Evolutionary conservation across 2,329 filamentous ascomycete genomes (phyloP).

Genomic region (Lachnellula hyalina): DNA sequence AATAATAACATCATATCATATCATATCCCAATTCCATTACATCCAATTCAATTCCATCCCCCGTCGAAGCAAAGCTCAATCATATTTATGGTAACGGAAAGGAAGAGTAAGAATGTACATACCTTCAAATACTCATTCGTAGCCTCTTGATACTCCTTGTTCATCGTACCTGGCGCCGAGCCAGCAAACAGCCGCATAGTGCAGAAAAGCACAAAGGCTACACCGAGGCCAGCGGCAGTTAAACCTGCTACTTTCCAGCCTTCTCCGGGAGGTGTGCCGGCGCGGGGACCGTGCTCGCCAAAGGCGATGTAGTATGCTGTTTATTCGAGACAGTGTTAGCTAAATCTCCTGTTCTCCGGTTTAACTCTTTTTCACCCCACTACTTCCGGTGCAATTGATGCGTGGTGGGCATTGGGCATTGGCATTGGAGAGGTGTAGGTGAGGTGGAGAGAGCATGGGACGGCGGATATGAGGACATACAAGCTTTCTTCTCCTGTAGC

Average conservation of each 20-base stretch:
- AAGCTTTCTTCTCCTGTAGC: conserved; percentile 96
- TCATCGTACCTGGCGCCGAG: conserved; percentile 79
- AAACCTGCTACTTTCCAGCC: conserved; percentile 71
- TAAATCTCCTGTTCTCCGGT: neutral
- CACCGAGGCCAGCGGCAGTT: conserved; percentile 61
- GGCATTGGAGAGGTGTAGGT: neutral
- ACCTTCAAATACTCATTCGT: conserved; percentile 93
- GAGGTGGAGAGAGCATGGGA: neutral
- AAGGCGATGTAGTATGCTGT: conserved; percentile 99
- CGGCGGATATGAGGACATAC: conserved; percentile 49
- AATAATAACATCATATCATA: neutral
- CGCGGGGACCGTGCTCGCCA: conserved; percentile 89
- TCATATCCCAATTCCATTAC: neutral
- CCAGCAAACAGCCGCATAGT: conserved; percentile 66
- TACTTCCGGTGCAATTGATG: neutral
- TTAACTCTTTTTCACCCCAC: neutral
- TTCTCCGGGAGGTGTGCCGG: conserved; percentile 78
- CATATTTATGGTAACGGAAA: neutral
- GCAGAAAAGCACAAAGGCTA: conserved; percentile 67
- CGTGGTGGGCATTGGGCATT: too few species aligned
- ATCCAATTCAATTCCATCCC: neutral
- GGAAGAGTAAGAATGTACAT: conserved; percentile 32
- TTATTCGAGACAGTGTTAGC: conserved; percentile 20
- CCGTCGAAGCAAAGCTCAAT: neutral
- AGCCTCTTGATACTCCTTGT: conserved; percentile 93